Evolutionary conservation across 495 filamentous ascomycete genomes (phyloP).

Genomic region (Bathelium albidoporum): DNA sequence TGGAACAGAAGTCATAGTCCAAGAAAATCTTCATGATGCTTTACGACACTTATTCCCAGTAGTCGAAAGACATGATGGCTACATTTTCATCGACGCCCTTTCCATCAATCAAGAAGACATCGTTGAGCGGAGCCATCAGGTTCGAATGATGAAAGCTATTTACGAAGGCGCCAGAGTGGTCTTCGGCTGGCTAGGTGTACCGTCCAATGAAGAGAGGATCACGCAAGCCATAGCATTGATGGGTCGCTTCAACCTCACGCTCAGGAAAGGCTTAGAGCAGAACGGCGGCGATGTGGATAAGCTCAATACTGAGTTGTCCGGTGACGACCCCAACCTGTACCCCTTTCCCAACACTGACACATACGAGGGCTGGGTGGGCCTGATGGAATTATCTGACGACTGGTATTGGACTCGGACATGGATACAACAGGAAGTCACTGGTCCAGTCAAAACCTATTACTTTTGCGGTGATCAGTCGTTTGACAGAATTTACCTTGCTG

Average conservation of each 20-base stretch:
- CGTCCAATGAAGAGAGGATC: neutral
- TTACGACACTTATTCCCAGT: neutral
- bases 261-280: neutral
- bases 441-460: neutral
- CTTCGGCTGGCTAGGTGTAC: constrained; percentile 29
- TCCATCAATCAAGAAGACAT: constrained; percentile 12
- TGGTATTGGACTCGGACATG: neutral
- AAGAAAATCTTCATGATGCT: constrained; percentile 1
- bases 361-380: neutral
- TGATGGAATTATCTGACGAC: neutral
- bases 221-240: neutral
- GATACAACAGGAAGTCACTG: neutral
- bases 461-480: neutral
- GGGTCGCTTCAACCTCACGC: neutral
- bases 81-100: constrained; percentile 20
- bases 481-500: neutral
- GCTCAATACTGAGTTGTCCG: neutral
- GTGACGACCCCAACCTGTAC: neutral
- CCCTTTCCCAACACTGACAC: neutral
- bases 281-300: neutral
- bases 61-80: neutral
- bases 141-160: constrained; percentile 10
- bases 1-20: neutral
- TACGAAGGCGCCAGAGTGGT: constrained; percentile 20
- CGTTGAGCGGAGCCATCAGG: constrained; percentile 5